Percentiles rank a stretch among this genome's conserved stretches.
Evolutionary conservation across 2,329 filamentous ascomycete species (phyloP).

Genomic region (Aspergillus sp.): DNA sequence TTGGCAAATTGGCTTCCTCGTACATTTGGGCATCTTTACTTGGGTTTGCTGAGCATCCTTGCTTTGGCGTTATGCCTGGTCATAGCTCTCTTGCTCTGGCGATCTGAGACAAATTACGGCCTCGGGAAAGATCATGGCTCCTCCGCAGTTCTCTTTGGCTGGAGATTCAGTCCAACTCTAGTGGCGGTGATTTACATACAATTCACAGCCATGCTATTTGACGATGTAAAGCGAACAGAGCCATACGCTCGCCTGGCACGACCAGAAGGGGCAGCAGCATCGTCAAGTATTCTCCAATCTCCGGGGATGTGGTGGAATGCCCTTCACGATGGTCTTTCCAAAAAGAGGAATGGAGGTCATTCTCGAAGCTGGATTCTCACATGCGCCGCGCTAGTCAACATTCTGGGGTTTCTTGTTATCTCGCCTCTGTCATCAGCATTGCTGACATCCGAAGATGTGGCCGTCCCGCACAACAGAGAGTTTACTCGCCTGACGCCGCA

Average conservation of each 20-base stretch:
- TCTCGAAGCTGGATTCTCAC: background rate
- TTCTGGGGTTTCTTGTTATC: background rate
- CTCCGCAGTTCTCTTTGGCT: background rate
- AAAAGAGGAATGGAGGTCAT: background rate
- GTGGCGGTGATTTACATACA: conserved; percentile 2
- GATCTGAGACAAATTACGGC: background rate
- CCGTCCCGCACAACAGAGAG: background rate
- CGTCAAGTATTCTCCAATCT: background rate
- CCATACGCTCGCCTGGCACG: background rate
- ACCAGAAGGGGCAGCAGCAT: background rate
- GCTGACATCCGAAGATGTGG: background rate
- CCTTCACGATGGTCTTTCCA: background rate
- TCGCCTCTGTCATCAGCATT: background rate
- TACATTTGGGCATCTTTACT: background rate
- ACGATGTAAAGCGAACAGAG: background rate
- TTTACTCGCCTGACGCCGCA: background rate
- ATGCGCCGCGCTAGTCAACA: background rate
- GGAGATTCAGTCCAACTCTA: background rate
- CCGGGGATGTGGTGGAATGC: conserved; percentile 1
- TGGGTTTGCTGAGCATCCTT: background rate
- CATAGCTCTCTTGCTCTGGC: background rate
- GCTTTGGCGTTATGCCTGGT: background rate
- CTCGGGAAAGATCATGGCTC: background rate
- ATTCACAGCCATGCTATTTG: conserved; percentile 1
- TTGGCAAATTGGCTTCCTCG: background rate